phyloP scores from a whole-genome alignment of 305 asterid species.

The Fraxinus ornus region DNA sequence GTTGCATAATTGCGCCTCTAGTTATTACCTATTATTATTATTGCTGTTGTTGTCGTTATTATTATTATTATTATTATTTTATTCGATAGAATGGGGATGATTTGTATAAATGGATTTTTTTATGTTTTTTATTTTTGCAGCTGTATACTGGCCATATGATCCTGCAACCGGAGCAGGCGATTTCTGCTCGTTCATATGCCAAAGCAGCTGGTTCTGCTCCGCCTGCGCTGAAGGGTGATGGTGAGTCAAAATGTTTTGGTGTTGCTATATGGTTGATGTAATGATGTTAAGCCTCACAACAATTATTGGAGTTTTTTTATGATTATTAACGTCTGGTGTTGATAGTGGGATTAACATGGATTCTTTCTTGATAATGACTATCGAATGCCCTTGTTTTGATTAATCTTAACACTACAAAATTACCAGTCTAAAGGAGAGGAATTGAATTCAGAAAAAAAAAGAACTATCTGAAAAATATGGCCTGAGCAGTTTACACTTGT shows the following conservation, averaged over 20 bases:
- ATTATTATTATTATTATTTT: background rate
- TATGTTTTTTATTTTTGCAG: constrained; percentile 27
- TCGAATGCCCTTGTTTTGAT: background rate
- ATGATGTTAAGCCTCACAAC: constrained; percentile 4
- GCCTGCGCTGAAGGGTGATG: constrained; percentile 68
- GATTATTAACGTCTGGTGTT: background rate
- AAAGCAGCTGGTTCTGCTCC: constrained; percentile 66
- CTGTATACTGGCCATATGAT: constrained; percentile 45
- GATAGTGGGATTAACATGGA: background rate
- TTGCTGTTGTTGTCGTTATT: no score
- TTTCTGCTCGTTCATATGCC: constrained; percentile 72
- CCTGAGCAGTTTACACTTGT: background rate
- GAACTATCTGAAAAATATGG: background rate
- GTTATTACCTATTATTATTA: background rate
- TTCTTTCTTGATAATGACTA: background rate
- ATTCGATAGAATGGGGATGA: background rate
- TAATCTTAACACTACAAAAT: background rate
- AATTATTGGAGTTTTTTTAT: background rate
- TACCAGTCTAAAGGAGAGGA: background rate
- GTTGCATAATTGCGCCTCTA: background rate
- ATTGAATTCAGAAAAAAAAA: background rate
- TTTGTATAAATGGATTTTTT: background rate
- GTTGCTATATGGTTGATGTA: background rate
- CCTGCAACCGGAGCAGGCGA: constrained; percentile 50
- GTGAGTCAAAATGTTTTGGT: constrained; percentile 39